Base-by-base conservation (phyloP, 73 alveolate genomes). In the Halteria grandinella region DNA sequence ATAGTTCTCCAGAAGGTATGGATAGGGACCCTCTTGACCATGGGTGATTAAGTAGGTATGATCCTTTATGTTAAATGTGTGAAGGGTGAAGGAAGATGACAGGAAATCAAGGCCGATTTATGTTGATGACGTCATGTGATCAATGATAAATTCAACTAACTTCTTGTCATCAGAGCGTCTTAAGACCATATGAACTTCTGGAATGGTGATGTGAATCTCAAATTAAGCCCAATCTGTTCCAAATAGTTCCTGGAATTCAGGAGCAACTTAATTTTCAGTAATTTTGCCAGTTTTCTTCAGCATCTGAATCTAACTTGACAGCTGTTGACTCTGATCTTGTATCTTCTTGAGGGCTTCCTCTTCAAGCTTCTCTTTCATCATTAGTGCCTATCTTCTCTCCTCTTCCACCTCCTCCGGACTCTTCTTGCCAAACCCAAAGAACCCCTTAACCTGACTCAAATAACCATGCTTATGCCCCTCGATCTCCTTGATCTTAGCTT, bases 381-480 rank as follows among this genome's bases (percentile, higher is more conserved):
- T 40, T 62, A 39, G n/a, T 17, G 10, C 43, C 39, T 5, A 62
- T 62, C 50, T 62, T 71, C n/a, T 70, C 37, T 79, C 60, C 18
- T 23, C 83, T 36, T 43, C 8, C 24, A 66, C 70, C 40, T 79
- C 77, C 44, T 79, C 29, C 4, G 84, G 24, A n/a, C n/a, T n/a
- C n/a, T n/a, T n/a, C 33, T 69, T 69, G 0, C 89, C 89, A 31
- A 34, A 70, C 0, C 89, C 81, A 31, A 59, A 69, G 43, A 48
- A 23, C 7, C 84, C 76, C 27, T 40, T 31, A 17, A 69, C 34
- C 5, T 31, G 36, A 24, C 64, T 52, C 15, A 32, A 39, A 41
- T 39, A 62, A 8, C 78, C 72, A 1, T 69, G 15, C 37, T 37
- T 55, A 0, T 64, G 4, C n/a, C 69, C 58, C 43, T 70, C 75